Evolutionary conservation across 495 filamentous ascomycete species (phyloP).

Genomic region (Aspergillus olivimuriae): DNA sequence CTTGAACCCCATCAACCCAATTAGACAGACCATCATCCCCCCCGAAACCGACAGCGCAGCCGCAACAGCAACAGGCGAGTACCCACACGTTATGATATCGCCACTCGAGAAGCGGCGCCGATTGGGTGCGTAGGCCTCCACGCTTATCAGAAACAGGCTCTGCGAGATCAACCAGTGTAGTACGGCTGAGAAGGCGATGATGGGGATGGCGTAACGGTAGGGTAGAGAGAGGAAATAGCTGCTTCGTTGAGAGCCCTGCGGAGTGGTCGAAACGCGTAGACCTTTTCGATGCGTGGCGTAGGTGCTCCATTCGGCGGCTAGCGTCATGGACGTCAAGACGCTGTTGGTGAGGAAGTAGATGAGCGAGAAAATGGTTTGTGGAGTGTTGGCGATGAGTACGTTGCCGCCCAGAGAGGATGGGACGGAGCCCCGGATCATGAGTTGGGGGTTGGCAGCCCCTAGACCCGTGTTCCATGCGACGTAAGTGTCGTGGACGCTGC

Average conservation of each 20-base stretch:
- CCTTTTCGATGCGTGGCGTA: constrained; percentile 11
- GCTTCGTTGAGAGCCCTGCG: background rate
- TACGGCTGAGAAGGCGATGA: constrained; percentile 11
- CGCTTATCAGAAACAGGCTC: constrained; percentile 20
- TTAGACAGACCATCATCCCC: background rate
- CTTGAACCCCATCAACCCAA: background rate
- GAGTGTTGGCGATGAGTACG: constrained; percentile 20
- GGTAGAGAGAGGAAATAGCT: background rate
- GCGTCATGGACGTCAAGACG: constrained; percentile 22
- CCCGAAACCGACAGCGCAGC: background rate
- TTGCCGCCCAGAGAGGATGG: background rate
- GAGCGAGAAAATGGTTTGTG: constrained; percentile 28
- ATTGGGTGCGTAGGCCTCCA: background rate
- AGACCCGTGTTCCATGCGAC: background rate
- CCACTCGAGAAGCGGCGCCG: background rate
- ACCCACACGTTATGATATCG: background rate
- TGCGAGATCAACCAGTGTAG: constrained; percentile 32
- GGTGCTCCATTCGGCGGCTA: constrained; percentile 13
- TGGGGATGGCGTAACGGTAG: constrained; percentile 13
- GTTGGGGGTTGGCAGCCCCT: background rate
- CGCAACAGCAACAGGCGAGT: background rate
- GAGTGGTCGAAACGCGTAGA: constrained; percentile 15
- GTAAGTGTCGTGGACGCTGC: background rate
- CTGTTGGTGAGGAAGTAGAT: constrained; percentile 25
- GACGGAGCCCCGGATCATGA: background rate